phyloP scores from a whole-genome alignment of 139 green algal genomes.

The Micractinium conductrix region DNA sequence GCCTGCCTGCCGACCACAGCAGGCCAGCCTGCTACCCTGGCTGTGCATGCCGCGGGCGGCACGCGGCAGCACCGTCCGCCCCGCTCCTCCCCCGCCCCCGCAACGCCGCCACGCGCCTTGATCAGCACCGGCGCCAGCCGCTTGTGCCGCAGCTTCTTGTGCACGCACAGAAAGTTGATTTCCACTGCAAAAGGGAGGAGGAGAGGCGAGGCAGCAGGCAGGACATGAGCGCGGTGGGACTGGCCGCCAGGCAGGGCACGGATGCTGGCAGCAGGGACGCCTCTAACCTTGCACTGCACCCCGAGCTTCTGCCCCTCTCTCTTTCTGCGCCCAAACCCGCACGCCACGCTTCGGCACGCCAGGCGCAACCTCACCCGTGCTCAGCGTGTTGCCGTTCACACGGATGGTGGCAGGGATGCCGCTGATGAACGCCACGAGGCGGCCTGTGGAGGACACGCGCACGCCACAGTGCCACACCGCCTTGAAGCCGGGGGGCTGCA shows the following conservation, averaged over 20 bases:
- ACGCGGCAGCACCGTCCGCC: no score
- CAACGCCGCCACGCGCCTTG: no score
- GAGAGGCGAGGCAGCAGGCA: slow-evolving; percentile 45
- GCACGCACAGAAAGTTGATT: slow-evolving; percentile 99
- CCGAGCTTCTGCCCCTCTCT: no score
- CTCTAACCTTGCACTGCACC: no score
- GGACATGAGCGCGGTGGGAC: slow-evolving; percentile 12
- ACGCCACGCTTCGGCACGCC: no score
- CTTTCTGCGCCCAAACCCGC: no score
- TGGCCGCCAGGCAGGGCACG: no score
- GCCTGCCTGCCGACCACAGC: no score
- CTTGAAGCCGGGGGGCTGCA: slow-evolving; percentile 80
- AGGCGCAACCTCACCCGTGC: no score
- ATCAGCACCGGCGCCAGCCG: slow-evolving; percentile 97
- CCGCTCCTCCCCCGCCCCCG: background rate
- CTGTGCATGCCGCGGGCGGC: no score
- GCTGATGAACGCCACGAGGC: slow-evolving; percentile 96
- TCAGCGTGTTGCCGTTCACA: slow-evolving; percentile 42
- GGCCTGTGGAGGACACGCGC: slow-evolving; percentile 36
- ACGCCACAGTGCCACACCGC: slow-evolving; percentile 89
- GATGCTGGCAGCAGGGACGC: no score
- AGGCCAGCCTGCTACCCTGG: no score
- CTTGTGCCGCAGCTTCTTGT: slow-evolving; percentile 98
- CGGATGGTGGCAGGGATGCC: slow-evolving; percentile 76
- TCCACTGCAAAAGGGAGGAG: slow-evolving; percentile 79